Evolutionary conservation across 768 basidiomycete genomes (phyloP), one percentile per base, ranked within the genome.

Genomic region (Epithele typhae): DNA sequence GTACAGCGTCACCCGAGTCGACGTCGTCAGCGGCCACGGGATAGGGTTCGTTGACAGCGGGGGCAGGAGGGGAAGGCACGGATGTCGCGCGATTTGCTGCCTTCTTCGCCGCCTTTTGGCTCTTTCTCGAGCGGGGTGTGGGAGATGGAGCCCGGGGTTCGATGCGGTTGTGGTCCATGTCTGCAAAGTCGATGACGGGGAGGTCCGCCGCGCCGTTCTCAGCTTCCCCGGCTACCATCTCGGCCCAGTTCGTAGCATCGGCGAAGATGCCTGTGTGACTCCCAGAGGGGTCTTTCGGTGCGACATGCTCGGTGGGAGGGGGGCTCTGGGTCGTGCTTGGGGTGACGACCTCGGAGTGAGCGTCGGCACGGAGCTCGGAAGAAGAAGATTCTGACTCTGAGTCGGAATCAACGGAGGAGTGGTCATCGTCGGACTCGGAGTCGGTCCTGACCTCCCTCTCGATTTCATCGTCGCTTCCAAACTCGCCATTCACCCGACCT

Each of bases 181-280:
- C 84, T 43, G 79, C 74, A 59, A 92, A 92, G 48, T 90, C 85
- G 54, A 92, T 82, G 56, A 91, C 82, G 27, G 88, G 90, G 7
- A 92, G 72, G 22, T 81, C 78, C 7, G 77, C 78, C 38, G 78
- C 70, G 17, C 81, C 84, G 51, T 81, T 75, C n/a, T 67, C 68
- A 36, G 66, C 75, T 65, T 87, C 84, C 49, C 83, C 83, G 15
- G 82, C 74, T n/a, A 90, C 86, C 81, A 90, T 86, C 60, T 91
- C 87, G 9, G 87, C 85, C 89, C 89, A 91, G 56, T 78, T 76
- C 14, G 76, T 74, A 21, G 70, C 40, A 24, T 74, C 62, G 2
- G 75, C 66, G 62, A 87, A 82, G 14, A 78, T 69, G 22, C 71
- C 61, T 40, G 63, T 52, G 11, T 52, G 64, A 25, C 63, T 70